Evolutionary conservation across 2,329 filamentous ascomycete species (phyloP).

Genomic region (Trichoderma cornu-damae): DNA sequence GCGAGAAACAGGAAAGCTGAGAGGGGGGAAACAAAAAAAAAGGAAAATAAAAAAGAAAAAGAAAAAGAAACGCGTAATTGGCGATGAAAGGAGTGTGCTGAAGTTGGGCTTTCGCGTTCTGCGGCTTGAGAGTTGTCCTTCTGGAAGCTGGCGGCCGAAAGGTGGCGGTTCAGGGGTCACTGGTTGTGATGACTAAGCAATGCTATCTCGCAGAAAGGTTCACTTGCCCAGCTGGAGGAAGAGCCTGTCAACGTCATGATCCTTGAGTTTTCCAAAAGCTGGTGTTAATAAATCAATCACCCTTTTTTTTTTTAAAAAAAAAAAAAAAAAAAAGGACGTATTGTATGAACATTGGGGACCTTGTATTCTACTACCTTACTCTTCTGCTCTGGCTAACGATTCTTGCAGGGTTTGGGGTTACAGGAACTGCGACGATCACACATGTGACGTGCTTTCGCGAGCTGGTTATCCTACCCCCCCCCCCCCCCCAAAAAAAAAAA

Average conservation of each 20-base stretch:
- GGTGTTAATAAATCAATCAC: too few species aligned
- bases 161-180: constrained; percentile 9
- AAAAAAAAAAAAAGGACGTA: too few species aligned
- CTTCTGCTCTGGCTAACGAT: background rate
- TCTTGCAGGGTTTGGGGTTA: constrained; percentile 2
- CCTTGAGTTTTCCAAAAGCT: background rate
- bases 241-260: background rate
- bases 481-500: too few species aligned
- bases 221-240: background rate
- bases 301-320: too few species aligned
- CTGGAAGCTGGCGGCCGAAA: constrained; percentile 9
- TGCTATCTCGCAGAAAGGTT: background rate
- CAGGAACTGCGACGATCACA: background rate
- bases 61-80: constrained; percentile 3
- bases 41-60: too few species aligned
- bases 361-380: too few species aligned
- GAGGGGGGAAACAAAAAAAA: too few species aligned
- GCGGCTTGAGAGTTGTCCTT: constrained; percentile 19
- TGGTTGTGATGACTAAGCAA: constrained; percentile 14
- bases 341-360: too few species aligned
- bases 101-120: constrained; percentile 23
- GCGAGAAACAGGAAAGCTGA: background rate
- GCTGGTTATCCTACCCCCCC: background rate
- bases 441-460: background rate
- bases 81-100: constrained; percentile 28